Evolutionary conservation across 169 alveolate genomes (phyloP).

Genomic region (Cryptosporidium sp.): DNA sequence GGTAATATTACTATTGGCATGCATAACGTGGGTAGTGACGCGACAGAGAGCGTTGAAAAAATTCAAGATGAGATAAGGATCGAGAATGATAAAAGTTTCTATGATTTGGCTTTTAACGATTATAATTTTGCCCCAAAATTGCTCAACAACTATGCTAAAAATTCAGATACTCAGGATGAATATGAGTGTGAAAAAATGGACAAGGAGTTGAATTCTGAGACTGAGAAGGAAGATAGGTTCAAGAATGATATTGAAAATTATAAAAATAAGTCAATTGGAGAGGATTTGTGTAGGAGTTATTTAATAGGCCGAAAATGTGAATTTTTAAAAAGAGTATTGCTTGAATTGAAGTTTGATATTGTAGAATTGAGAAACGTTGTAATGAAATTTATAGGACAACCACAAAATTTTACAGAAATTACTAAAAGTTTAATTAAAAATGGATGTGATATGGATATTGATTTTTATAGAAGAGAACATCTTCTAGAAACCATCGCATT

Average conservation of each 20-base stretch:
- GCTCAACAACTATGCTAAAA: background rate
- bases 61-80: background rate
- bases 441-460: background rate
- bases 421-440: background rate
- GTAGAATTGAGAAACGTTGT: constrained; percentile 1
- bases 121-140: constrained; percentile 44
- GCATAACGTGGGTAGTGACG: background rate
- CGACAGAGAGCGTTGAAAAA: background rate
- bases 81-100: background rate
- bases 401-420: constrained; percentile 14
- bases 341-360: constrained; percentile 28
- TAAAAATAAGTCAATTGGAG: background rate
- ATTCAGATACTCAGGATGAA: background rate
- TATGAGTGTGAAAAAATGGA: background rate
- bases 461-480: background rate
- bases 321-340: background rate
- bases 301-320: background rate
- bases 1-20: background rate
- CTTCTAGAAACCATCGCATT: background rate
- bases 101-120: constrained; percentile 62
- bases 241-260: background rate
- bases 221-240: background rate
- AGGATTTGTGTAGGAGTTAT: background rate
- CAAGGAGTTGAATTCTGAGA: background rate
- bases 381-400: background rate